Percentiles rank a stretch among this genome's conserved stretches.
Evolutionary conservation across 2,329 filamentous ascomycete genomes (phyloP).

Genomic region (Ophiosphaerella narmari): DNA sequence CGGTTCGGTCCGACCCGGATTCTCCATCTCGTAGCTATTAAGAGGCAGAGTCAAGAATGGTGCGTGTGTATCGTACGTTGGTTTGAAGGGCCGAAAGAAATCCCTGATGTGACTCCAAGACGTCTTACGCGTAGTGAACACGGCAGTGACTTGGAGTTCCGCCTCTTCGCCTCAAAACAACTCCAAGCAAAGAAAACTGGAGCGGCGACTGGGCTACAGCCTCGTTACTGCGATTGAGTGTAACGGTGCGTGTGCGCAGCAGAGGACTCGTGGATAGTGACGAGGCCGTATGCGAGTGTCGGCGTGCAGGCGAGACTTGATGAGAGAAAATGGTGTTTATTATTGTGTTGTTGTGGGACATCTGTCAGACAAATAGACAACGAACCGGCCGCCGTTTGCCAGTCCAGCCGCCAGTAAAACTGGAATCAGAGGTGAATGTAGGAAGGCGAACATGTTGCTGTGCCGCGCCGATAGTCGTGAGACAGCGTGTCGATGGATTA

Average conservation of each 20-base stretch:
- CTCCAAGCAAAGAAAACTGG: background rate
- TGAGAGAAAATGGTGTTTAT: background rate
- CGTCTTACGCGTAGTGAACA: slow-evolving; percentile 4
- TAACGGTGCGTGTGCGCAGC: background rate
- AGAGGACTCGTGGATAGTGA: no score
- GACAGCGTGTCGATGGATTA: no score
- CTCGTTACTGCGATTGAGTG: background rate
- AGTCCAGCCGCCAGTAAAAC: background rate
- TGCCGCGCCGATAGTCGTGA: background rate
- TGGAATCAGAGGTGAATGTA: background rate
- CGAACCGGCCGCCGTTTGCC: background rate
- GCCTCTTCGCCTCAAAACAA: slow-evolving; percentile 1
- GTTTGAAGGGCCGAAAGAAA: no score
- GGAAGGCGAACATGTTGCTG: background rate
- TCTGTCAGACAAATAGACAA: background rate
- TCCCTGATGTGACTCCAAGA: no score
- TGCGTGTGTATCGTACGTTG: no score
- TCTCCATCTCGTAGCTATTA: background rate
- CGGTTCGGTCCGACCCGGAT: background rate
- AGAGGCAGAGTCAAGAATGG: no score
- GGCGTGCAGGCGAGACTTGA: no score
- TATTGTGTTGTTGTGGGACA: background rate
- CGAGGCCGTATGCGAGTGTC: no score
- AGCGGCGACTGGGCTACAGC: background rate
- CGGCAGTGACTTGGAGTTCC: slow-evolving; percentile 5